phyloP scores from a whole-genome alignment of 768 basidiomycete species.

The Hypholoma sublateritium region DNA sequence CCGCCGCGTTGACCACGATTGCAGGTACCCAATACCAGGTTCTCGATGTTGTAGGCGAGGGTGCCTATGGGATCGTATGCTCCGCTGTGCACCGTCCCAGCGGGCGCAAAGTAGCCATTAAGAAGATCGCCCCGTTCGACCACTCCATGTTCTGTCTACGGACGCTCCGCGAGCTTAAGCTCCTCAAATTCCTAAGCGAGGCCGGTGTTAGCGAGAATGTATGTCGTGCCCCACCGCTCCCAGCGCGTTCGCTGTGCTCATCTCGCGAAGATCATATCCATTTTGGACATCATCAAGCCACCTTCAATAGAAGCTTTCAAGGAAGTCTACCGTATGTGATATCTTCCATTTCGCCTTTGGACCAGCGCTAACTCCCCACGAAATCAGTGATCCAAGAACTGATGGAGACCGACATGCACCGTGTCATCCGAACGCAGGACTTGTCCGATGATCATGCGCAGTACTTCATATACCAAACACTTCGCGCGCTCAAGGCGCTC shows the following conservation, averaged over 20 bases:
- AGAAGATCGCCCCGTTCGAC: constrained; percentile 94
- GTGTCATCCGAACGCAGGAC: constrained; percentile 93
- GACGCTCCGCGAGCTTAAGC: constrained; percentile 89
- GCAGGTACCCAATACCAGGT: constrained; percentile 80
- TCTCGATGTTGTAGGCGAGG: constrained; percentile 85
- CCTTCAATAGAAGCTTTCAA: constrained; percentile 73
- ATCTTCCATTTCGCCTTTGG: not conserved
- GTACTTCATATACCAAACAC: constrained; percentile 92
- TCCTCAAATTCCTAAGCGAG: constrained; percentile 84
- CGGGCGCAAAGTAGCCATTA: constrained; percentile 92
- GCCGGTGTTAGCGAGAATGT: constrained; percentile 90
- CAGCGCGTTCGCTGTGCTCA: constrained; percentile 8
- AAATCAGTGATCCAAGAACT: constrained; percentile 83
- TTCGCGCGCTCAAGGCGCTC: constrained; percentile 92
- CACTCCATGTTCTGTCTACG: constrained; percentile 90
- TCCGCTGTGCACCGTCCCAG: constrained; percentile 88
- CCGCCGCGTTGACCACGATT: constrained; percentile 4
- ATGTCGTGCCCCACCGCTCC: constrained; percentile 19
- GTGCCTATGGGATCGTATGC: constrained; percentile 94
- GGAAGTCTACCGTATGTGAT: constrained; percentile 59
- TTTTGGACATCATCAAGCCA: constrained; percentile 91
- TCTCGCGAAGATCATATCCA: constrained; percentile 73
- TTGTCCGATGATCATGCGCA: constrained; percentile 95
- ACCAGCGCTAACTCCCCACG: not conserved
- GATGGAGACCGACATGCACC: constrained; percentile 97